Percentiles rank a stretch among this genome's conserved stretches.
phyloP scores from a whole-genome alignment of 768 basidiomycete genomes.

The Punctularia strigosozonata region DNA sequence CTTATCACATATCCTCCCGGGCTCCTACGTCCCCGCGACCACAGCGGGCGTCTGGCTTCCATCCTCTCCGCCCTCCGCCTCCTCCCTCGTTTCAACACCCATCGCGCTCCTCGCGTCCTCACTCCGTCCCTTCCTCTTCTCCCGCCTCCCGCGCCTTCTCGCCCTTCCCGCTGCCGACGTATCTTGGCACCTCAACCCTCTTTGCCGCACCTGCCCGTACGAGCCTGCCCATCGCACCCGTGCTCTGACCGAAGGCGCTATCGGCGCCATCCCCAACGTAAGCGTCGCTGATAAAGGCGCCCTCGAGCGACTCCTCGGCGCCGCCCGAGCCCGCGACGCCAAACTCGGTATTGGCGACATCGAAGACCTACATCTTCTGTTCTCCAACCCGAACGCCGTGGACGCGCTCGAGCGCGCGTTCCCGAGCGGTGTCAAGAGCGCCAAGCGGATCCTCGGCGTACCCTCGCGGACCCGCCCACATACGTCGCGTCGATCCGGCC shows the following conservation, averaged over 20 bases:
- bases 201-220: conserved; percentile 33
- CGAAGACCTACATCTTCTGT: conserved; percentile 31
- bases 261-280: conserved; percentile 37
- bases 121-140: conserved; percentile 31
- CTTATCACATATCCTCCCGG: conserved; percentile 25
- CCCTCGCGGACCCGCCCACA: conserved; percentile 14
- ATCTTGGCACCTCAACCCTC: conserved; percentile 38
- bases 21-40: conserved; percentile 21
- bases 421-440: conserved; percentile 27
- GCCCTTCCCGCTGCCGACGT: conserved; percentile 20
- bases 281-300: conserved; percentile 30
- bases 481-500: no score
- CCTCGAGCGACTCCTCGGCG: conserved; percentile 27
- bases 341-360: conserved; percentile 26
- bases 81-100: conserved; percentile 25
- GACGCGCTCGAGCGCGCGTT: conserved; percentile 18
- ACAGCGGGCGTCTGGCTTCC: conserved; percentile 37
- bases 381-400: conserved; percentile 18
- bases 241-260: conserved; percentile 22
- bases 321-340: conserved; percentile 6
- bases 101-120: conserved; percentile 27
- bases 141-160: conserved; percentile 28
- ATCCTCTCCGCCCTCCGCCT: conserved; percentile 15
- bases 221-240: conserved; percentile 23
- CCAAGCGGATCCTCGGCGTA: conserved; percentile 26